Conservation (phyloP, 176 grass and related monocot species). For the Bromus sterilis region DNA sequence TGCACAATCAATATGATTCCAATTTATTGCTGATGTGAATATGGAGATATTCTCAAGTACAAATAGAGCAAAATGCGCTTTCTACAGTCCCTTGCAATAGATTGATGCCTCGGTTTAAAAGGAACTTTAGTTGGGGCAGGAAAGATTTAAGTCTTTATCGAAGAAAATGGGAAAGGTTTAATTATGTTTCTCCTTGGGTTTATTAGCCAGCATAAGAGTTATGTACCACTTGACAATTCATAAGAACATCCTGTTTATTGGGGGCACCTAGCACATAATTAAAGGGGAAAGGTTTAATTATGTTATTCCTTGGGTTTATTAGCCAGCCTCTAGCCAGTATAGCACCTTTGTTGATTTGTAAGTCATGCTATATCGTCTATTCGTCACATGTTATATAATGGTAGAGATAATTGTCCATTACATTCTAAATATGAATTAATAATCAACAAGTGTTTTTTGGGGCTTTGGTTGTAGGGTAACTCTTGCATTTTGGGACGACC, state of each 20-base stretch:
- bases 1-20: neutral
- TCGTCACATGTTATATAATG: neutral
- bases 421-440: neutral
- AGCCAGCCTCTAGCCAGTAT: too few species aligned
- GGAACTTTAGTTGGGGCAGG: neutral
- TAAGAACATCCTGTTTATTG: too few species aligned
- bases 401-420: neutral
- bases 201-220: neutral
- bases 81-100: neutral
- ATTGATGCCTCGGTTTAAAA: neutral
- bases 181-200: neutral
- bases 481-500: slow-evolving; percentile 84
- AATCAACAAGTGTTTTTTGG: neutral
- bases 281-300: too few species aligned
- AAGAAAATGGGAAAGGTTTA: neutral
- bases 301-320: too few species aligned
- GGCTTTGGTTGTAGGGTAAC: slow-evolving; percentile 45
- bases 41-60: neutral
- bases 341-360: neutral
- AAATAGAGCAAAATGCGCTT: neutral
- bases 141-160: neutral
- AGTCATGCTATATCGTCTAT: neutral
- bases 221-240: neutral
- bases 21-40: neutral
- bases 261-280: too few species aligned